phyloP scores from a whole-genome alignment of 106 monocot species.

The Chionographis japonica region DNA sequence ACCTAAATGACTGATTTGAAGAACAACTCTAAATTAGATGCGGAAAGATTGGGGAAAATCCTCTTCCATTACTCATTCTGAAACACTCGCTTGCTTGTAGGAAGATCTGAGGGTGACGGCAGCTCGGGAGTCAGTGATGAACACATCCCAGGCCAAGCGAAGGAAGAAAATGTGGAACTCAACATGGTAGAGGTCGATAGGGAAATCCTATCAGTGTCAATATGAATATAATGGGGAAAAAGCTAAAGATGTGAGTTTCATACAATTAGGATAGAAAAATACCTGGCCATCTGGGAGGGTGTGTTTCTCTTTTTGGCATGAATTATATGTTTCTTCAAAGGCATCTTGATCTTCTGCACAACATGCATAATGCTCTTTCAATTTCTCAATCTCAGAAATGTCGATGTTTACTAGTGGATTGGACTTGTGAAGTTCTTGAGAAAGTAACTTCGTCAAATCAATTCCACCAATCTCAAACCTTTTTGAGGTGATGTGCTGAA shows the following conservation, averaged over 20 bases:
- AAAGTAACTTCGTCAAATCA: slow-evolving; percentile 85
- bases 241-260: background rate
- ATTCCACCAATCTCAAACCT: slow-evolving; percentile 96
- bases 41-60: no score
- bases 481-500: slow-evolving; percentile 97
- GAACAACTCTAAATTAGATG: no score
- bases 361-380: slow-evolving; percentile 77
- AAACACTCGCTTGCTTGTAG: no score
- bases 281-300: slow-evolving; percentile 97
- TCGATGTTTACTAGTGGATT: slow-evolving; percentile 66
- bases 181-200: no score
- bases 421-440: slow-evolving; percentile 74
- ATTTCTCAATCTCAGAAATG: slow-evolving; percentile 72
- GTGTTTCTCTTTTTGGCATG: slow-evolving; percentile 58
- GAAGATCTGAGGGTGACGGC: no score
- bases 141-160: no score
- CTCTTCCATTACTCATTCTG: no score
- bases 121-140: no score
- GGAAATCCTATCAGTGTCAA: background rate
- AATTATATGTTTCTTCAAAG: slow-evolving; percentile 49
- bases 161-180: no score
- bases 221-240: background rate
- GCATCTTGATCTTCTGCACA: slow-evolving; percentile 71
- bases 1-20: no score
- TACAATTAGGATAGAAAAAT: background rate